phyloP scores from a whole-genome alignment of 1,139 yeast genomes.

The Yarrowia galli region DNA sequence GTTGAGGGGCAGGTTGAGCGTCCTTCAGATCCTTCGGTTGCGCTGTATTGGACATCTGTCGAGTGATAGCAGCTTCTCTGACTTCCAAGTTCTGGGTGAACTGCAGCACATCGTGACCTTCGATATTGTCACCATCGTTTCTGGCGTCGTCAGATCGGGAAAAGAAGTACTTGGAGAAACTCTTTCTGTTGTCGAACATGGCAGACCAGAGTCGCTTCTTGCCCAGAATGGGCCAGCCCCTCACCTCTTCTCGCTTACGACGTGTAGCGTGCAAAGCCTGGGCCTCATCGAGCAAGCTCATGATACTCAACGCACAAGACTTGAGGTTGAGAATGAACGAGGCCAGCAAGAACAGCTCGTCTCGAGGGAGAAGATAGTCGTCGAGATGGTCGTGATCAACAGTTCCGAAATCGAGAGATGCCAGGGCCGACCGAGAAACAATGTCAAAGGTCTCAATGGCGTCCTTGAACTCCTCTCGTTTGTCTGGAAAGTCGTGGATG shows the following conservation, averaged over 20 bases:
- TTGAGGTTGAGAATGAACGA: conserved; percentile 57
- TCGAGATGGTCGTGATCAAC: conserved; percentile 39
- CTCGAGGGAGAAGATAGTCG: conserved; percentile 54
- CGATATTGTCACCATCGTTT: conserved; percentile 45
- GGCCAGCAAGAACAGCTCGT: conserved; percentile 58
- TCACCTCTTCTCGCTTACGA: conserved; percentile 42
- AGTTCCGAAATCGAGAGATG: conserved; percentile 17
- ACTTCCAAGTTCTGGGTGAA: conserved; percentile 14
- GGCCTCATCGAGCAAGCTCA: conserved; percentile 50
- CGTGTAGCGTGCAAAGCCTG: conserved; percentile 51
- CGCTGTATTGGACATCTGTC: conserved; percentile 11
- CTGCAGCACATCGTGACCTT: conserved; percentile 21
- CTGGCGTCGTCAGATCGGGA: conserved; percentile 44
- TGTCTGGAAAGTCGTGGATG: conserved; percentile 42
- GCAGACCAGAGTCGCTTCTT: conserved; percentile 57
- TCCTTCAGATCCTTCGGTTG: conserved; percentile 4
- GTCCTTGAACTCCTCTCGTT: conserved; percentile 49
- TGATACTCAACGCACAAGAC: conserved; percentile 48
- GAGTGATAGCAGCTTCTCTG: conserved; percentile 11
- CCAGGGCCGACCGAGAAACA: conserved; percentile 44
- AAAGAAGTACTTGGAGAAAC: conserved; percentile 52
- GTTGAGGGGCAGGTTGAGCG: not conserved
- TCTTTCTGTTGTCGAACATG: conserved; percentile 50
- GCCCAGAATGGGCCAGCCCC: conserved; percentile 42
- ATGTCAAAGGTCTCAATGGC: conserved; percentile 52